phyloP scores from a whole-genome alignment of 1,284 basidiomycete genomes.

The Cryptococcus maquisensis region DNA sequence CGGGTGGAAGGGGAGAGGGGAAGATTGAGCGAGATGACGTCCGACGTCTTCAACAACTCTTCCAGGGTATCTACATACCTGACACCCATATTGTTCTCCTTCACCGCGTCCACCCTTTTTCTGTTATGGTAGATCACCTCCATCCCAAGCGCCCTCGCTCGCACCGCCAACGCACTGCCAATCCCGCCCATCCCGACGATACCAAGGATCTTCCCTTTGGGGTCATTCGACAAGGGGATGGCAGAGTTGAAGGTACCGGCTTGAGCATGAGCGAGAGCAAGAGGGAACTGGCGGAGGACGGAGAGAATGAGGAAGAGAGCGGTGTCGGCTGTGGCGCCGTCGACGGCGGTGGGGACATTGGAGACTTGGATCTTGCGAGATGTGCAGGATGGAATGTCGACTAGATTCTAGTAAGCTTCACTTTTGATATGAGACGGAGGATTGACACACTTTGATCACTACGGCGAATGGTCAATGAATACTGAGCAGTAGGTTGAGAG shows the following conservation, averaged over 20 bases:
- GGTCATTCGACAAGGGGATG: conserved; percentile 60
- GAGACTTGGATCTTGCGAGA: conserved; percentile 54
- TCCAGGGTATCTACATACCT: conserved; percentile 31
- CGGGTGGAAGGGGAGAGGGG: conserved; percentile 18
- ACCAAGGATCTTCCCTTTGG: conserved; percentile 68
- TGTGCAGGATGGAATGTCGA: conserved; percentile 59
- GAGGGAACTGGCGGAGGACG: conserved; percentile 66
- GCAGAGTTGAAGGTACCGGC: conserved; percentile 46
- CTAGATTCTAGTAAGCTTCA: background rate
- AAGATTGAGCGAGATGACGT: conserved; percentile 26
- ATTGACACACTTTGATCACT: conserved; percentile 16
- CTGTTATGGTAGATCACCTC: conserved; percentile 72
- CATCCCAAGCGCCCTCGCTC: conserved; percentile 56
- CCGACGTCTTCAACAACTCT: conserved; percentile 15
- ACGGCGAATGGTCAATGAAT: background rate
- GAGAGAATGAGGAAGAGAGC: conserved; percentile 77
- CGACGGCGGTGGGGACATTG: conserved; percentile 80
- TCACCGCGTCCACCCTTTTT: conserved; percentile 43
- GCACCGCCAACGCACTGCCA: conserved; percentile 50
- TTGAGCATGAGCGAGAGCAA: conserved; percentile 62
- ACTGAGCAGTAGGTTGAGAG: background rate
- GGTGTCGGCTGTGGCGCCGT: conserved; percentile 83
- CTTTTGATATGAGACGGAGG: background rate
- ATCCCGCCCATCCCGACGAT: conserved; percentile 87
- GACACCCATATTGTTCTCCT: background rate